Evolutionary conservation across 75 land plant species (phyloP).

Genomic region (Adiantum capillusveneris): DNA sequence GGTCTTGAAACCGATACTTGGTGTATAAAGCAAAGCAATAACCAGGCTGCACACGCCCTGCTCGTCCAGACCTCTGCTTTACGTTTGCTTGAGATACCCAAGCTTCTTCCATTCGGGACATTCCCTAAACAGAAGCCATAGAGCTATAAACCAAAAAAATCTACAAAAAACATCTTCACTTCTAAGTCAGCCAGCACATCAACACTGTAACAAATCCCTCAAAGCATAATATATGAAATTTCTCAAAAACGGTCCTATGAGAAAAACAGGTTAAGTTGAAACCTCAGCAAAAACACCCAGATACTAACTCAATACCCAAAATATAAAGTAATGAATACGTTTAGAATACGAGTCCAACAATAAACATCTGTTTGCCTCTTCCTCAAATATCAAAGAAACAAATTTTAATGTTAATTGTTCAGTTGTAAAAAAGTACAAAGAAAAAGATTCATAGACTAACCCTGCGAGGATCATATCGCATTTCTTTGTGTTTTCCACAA

Average conservation of each 20-base stretch:
- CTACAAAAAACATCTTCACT: neutral
- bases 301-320: no score
- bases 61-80: constrained; percentile 81
- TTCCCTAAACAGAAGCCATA: constrained; percentile 30
- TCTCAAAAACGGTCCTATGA: no score
- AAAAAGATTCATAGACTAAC: no score
- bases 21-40: constrained; percentile 80
- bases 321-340: no score
- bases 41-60: constrained; percentile 89
- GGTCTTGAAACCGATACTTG: constrained; percentile 56
- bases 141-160: neutral
- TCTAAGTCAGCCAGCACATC: no score
- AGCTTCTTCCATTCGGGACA: constrained; percentile 89
- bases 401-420: neutral
- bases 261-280: no score
- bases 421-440: no score
- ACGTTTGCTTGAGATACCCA: constrained; percentile 98
- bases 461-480: constrained; percentile 85
- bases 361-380: neutral
- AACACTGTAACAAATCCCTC: no score
- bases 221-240: no score
- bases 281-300: no score
- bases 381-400: neutral
- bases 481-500: constrained; percentile 93
- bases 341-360: neutral